phyloP scores from a whole-genome alignment of 1,284 basidiomycete species.

The Sanghuangporus weigelae region DNA sequence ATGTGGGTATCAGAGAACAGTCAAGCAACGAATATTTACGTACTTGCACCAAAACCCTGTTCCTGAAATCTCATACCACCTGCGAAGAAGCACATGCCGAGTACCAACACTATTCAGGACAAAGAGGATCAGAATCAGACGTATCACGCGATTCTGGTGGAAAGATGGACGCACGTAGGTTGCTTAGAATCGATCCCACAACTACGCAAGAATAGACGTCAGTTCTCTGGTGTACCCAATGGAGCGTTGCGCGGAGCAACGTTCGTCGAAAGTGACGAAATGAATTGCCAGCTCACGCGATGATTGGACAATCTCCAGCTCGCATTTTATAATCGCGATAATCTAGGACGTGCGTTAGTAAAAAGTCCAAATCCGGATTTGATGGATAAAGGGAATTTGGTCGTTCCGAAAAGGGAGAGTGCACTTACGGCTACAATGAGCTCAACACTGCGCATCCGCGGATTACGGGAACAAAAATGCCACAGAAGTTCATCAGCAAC shows the following conservation, averaged over 20 bases:
- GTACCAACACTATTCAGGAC: constrained; percentile 46
- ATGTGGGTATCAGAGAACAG: background rate
- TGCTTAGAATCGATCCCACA: constrained; percentile 76
- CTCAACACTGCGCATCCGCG: constrained; percentile 52
- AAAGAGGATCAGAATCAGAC: constrained; percentile 15
- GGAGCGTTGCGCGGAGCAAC: constrained; percentile 31
- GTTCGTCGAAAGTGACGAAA: background rate
- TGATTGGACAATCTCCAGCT: constrained; percentile 80
- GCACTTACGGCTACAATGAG: constrained; percentile 68
- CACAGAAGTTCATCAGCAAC: background rate
- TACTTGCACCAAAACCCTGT: constrained; percentile 71
- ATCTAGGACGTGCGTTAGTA: constrained; percentile 45
- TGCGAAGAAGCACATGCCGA: constrained; percentile 80
- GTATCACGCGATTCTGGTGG: constrained; percentile 5
- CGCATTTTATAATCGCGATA: constrained; percentile 74
- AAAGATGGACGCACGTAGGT: constrained; percentile 43
- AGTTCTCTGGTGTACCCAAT: constrained; percentile 30
- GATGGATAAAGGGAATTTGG: constrained; percentile 10
- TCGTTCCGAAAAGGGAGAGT: constrained; percentile 13
- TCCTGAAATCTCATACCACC: constrained; percentile 75
- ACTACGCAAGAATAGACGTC: constrained; percentile 39
- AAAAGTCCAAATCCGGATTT: background rate
- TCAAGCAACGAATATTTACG: constrained; percentile 24
- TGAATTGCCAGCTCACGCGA: constrained; percentile 45
- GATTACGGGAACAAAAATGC: background rate